Evolutionary conservation across 23 red algal species (phyloP), one percentile per base, ranked within the genome.

Genomic region (Gracilariopsis chorda): DNA sequence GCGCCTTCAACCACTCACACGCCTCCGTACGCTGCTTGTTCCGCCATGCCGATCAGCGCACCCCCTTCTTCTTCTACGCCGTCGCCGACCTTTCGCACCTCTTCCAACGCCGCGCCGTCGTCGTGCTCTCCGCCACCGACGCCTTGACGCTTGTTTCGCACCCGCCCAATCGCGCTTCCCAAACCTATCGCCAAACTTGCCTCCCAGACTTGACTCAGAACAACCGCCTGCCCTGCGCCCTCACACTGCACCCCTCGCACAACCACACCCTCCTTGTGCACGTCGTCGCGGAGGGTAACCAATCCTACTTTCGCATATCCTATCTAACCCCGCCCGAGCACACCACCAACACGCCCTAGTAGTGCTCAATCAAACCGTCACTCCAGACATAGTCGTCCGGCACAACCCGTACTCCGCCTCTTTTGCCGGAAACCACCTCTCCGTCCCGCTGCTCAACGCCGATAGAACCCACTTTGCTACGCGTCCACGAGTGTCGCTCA

Each of bases 1-100:
- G 48, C 45, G 45, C 68, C 13, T 78, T 60, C 37, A 78, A 89
- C 44, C 33, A 77, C 5, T 77, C 85, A 25, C 51, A 69, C 43
- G 36, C 53, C 13, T 80, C 52, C 7, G 56, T 89, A 25, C 36
- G 47, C 27, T 55, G 48, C 12, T 69, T 69, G 28, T 89, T 89
- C 53, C 47, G 49, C 4, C 68, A 89, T 47, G 69, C 51, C 5
- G 85, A 89, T 51, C 85, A 23, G n/a, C 24, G 23, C 62, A 24
- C 63, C 7, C 85, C 85, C 0, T 89, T 62, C 44, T 20, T 73
- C 43, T 64, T 69, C 48, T 77, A 41, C 37, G 85, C 85, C 33
- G 56, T 73, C 17, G 85, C 85, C 0, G 78, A 89, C 69, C 69
- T 89, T 12, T 72, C 68, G n/a, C n/a, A 53, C 78, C 8, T 45